Conservation (phyloP, 805 yeast genomes). For the Scheffersomyces coipomensis region DNA sequence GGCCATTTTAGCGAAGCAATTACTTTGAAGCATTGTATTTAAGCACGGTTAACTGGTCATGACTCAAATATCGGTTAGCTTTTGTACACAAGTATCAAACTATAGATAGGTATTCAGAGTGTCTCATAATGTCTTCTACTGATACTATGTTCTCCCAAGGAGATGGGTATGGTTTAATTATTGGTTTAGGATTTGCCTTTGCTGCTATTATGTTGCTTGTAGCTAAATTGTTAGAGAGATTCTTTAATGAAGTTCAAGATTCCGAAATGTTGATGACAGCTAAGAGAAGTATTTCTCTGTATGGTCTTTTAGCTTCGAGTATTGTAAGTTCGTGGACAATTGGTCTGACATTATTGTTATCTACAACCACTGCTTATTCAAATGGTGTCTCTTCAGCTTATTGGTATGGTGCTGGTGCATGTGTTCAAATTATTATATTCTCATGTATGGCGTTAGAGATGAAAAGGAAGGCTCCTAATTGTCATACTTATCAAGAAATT, state of each 20-base stretch:
- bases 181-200: constrained; percentile 44
- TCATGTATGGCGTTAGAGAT: constrained; percentile 86
- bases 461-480: constrained; percentile 85
- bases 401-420: constrained; percentile 84
- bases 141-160: constrained; percentile 12
- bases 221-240: constrained; percentile 30
- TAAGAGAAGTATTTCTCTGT: constrained; percentile 34
- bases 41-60: too few relatives aligned
- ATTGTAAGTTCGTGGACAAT: constrained; percentile 47
- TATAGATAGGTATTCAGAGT: too few relatives aligned
- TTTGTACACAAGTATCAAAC: too few relatives aligned
- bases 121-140: not conserved
- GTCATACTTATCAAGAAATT: constrained; percentile 88
- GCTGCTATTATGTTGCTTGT: constrained; percentile 36
- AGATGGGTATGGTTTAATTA: constrained; percentile 40
- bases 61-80: too few relatives aligned
- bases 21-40: too few relatives aligned
- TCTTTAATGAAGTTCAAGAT: constrained; percentile 38
- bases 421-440: constrained; percentile 82
- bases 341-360: constrained; percentile 39
- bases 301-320: constrained; percentile 40
- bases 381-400: constrained; percentile 21
- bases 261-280: constrained; percentile 47
- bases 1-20: too few relatives aligned
- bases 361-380: constrained; percentile 17